Percentiles rank a stretch among this genome's conserved stretches.
Conservation (phyloP, 805 yeast genomes). For the Yarrowia sp. region DNA sequence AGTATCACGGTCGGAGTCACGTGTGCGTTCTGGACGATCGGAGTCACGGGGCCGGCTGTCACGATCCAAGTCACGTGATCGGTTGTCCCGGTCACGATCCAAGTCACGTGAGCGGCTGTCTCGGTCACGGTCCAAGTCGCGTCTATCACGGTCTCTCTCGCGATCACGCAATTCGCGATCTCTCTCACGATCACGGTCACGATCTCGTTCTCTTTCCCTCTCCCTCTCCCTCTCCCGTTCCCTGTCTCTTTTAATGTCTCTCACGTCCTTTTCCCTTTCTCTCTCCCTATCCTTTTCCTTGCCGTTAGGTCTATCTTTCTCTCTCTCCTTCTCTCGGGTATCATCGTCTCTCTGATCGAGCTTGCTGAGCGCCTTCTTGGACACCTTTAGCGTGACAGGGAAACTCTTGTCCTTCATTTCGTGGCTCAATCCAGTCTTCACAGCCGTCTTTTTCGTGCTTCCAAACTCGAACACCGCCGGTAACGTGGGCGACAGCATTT, state of each 20-base stretch:
- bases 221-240: background rate
- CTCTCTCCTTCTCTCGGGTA: background rate
- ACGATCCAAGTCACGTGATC: too few species aligned
- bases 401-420: conserved; percentile 24
- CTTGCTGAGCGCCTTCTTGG: conserved; percentile 6
- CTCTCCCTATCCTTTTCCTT: background rate
- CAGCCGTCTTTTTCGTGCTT: background rate
- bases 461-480: conserved; percentile 49
- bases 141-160: background rate
- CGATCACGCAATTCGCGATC: background rate
- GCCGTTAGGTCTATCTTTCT: background rate
- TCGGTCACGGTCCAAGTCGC: too few species aligned
- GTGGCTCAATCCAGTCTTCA: conserved; percentile 18
- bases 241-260: background rate
- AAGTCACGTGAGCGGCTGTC: too few species aligned
- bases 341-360: background rate
- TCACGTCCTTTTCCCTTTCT: background rate
- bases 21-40: too few species aligned
- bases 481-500: conserved; percentile 53
- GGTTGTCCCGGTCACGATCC: too few species aligned
- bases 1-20: too few species aligned
- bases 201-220: background rate
- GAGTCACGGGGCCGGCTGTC: too few species aligned
- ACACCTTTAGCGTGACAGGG: conserved; percentile 31
- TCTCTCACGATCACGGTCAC: background rate